Base-by-base conservation (phyloP, 345 rosid species). In the Leavenworthia alabamica region DNA sequence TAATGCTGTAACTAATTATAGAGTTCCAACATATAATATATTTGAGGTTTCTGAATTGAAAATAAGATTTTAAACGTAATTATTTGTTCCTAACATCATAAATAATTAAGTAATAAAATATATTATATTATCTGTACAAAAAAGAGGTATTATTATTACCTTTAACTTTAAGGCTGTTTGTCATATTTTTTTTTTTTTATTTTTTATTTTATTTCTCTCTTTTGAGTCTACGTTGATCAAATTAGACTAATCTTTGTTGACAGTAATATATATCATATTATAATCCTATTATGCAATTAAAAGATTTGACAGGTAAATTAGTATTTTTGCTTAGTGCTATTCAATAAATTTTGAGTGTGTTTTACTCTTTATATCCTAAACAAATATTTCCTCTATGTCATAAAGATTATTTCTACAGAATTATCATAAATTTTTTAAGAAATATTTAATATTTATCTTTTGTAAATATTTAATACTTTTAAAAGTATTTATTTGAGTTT, bases 141-240 rank as follows among this genome's bases (percentile, higher is more conserved):
- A n/a, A n/a, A n/a, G n/a, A n/a, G n/a, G n/a, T n/a, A n/a, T n/a
- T n/a, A n/a, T n/a, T n/a, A n/a, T n/a, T 35, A 0, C 3, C 2
- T 1, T 20, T 60, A 68, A 52, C 73, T 68, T 68, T 68, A 60
- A 60, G 67, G 67, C 67, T 68, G 62, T 53, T 52, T 51, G 24
- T 33, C 53, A 42, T 42, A 50, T n/a, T n/a, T n/a, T n/a, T n/a
- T n/a, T n/a, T n/a, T n/a, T n/a, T n/a, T n/a, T n/a, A n/a, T n/a
- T n/a, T n/a, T n/a, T 54, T 42, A 22, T 8, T 50, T 5, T 13
- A 12, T 49, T 3, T 32, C 44, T 42, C 32, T 31, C 13, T 54
- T n/a, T 66, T 19, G n/a, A n/a, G 28, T n/a, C n/a, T n/a, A n/a
- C 15, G 13, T 56, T 42, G 46, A 24, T 60, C 28, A 23, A 60